Conservation (phyloP, 768 basidiomycete genomes). For the Lactarius indigo region DNA sequence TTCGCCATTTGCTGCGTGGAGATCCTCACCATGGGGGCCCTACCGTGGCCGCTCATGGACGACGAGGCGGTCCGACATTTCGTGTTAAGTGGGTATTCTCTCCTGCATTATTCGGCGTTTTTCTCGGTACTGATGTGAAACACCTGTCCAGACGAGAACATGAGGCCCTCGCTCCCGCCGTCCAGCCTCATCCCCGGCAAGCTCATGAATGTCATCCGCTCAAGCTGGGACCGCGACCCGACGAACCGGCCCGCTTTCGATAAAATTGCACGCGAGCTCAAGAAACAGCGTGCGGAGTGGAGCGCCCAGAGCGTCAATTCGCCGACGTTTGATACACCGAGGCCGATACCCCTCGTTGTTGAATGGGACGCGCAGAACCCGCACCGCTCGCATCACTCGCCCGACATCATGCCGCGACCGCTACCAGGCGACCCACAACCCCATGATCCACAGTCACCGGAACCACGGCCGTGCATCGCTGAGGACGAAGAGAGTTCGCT, state of each 20-base stretch:
- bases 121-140: too few species aligned
- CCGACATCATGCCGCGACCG: constrained; percentile 29
- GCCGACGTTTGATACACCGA: constrained; percentile 35
- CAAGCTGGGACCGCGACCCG: constrained; percentile 58
- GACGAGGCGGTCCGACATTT: constrained; percentile 50
- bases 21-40: constrained; percentile 56
- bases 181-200: constrained; percentile 34
- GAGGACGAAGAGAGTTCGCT: not conserved
- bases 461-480: not conserved
- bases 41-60: constrained; percentile 53
- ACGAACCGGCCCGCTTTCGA: constrained; percentile 51
- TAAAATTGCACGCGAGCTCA: constrained; percentile 44
- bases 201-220: constrained; percentile 44
- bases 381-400: constrained; percentile 27
- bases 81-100: constrained; percentile 41
- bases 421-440: constrained; percentile 16
- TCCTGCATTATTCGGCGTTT: not conserved
- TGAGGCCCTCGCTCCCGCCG: constrained; percentile 37
- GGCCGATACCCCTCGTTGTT: constrained; percentile 27
- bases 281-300: constrained; percentile 41
- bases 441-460: constrained; percentile 1
- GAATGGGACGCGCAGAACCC: constrained; percentile 19
- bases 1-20: constrained; percentile 66
- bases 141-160: constrained; percentile 26
- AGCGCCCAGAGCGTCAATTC: constrained; percentile 27